phyloP scores from a whole-genome alignment of 1,284 basidiomycete species.

The Cutaneotrichosporon cyanovorans region DNA sequence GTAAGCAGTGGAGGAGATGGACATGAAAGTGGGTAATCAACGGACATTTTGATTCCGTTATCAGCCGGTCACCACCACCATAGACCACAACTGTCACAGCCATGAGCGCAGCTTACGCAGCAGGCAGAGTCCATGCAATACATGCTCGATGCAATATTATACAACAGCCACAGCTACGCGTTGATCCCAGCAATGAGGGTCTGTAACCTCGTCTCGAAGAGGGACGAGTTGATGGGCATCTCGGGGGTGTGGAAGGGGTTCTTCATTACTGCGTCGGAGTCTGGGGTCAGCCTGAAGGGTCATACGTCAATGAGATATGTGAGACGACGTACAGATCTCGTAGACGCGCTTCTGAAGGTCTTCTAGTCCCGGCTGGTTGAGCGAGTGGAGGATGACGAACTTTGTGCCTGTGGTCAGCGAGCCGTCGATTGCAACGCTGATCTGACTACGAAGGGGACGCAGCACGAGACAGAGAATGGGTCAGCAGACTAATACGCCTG shows the following conservation, averaged over 20 bases:
- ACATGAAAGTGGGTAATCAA: too few species aligned
- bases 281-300: constrained; percentile 20
- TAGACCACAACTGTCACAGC: too few species aligned
- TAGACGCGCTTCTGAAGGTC: constrained; percentile 71
- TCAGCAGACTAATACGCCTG: too few species aligned
- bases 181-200: constrained; percentile 37
- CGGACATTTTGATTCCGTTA: too few species aligned
- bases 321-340: constrained; percentile 59
- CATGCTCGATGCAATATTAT: not conserved
- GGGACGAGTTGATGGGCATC: constrained; percentile 92
- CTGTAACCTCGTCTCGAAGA: constrained; percentile 64
- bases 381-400: constrained; percentile 79
- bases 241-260: constrained; percentile 98
- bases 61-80: too few species aligned
- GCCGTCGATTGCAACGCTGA: too few species aligned
- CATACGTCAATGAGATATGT: not conserved
- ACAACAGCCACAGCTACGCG: not conserved
- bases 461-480: too few species aligned
- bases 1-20: too few species aligned
- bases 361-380: constrained; percentile 55
- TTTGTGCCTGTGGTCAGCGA: constrained; percentile 68
- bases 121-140: too few species aligned
- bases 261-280: constrained; percentile 89
- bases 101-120: too few species aligned
- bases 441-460: too few species aligned